Base-by-base conservation (phyloP, 805 yeast species). In the Teunomyces lycoperdinae region DNA sequence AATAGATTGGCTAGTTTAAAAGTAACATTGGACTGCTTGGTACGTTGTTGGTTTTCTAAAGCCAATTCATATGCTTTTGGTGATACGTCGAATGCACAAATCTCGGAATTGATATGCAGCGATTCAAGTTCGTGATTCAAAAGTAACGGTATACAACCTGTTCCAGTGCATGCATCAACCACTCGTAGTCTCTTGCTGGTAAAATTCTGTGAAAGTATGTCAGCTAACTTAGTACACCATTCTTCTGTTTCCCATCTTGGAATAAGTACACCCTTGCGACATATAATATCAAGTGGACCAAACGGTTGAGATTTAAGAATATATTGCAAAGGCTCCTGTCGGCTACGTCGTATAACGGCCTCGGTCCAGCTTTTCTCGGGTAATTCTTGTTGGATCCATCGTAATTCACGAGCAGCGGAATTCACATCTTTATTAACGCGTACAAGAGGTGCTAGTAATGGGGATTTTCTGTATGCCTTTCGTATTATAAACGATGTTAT, bases 171-270 rank as follows among this genome's bases (percentile, higher is more conserved):
- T 26, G 88, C 71, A 66, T 91, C 97, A 7, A 86, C 52, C 2
- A 83, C 64, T 1, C 48, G 56, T 17, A 74, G 44, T 47, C 20
- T 13, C 41, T 41, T 35, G 56, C 42, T 1, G 58, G 44, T 4
- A 3, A 30, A 9, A 6, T 50, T 27, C 7, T n/a, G 29, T 8
- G 14, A 16, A 3, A 33, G 13, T 27, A 42, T 11, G n/a, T 28
- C 16, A 3, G 70, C 64, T 16, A 86, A 60, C 46, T 73, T 74
- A 27, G 68, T 31, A 8, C 78, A 71, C 97, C 97, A 92, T 58
- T 89, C 96, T 62, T 92, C 98, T 0, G 99, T 92, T 61, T 92
- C 99, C 86, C 92, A 84, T 43, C 99, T 68, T 0, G 99, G 98
- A 26, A 92, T 91, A 50, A 92, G 68, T 1, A 89, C 97, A 0